phyloP scores from a whole-genome alignment of 768 basidiomycete species.

The Termitomyces sp. region DNA sequence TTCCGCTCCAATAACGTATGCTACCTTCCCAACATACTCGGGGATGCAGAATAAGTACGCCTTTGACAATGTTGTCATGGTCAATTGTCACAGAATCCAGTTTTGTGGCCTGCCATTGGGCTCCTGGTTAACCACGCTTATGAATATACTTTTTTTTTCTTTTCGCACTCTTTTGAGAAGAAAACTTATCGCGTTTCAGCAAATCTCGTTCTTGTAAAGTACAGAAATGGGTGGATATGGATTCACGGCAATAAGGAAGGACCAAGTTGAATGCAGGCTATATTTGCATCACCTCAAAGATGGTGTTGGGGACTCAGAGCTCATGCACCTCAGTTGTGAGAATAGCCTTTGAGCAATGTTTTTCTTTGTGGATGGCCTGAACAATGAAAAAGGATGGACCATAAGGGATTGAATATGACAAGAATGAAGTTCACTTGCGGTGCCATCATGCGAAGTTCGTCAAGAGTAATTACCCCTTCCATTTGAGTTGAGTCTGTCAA shows the following conservation, averaged over 20 bases:
- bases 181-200: no score
- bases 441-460: neutral
- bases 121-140: no score
- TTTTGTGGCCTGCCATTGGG: no score
- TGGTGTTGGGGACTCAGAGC: no score
- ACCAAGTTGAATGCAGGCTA: no score
- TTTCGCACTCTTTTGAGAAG: no score
- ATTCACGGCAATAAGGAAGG: no score
- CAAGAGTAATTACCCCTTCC: no score
- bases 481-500: neutral
- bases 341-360: neutral
- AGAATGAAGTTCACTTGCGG: neutral
- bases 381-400: neutral
- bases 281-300: no score
- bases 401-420: neutral
- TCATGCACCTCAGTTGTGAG: neutral
- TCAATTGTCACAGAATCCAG: constrained; percentile 62
- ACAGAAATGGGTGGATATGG: no score
- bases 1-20: constrained; percentile 71
- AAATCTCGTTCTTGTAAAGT: no score
- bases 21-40: constrained; percentile 71
- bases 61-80: constrained; percentile 79
- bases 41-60: constrained; percentile 68
- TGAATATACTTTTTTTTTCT: no score
- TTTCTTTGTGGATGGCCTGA: neutral